These are phyloP conservation scores for Lentinula novae-zelandiae DNA, from an alignment of 1,284 basidiomycete genomes.

Conservation along the genomic window DNA sequence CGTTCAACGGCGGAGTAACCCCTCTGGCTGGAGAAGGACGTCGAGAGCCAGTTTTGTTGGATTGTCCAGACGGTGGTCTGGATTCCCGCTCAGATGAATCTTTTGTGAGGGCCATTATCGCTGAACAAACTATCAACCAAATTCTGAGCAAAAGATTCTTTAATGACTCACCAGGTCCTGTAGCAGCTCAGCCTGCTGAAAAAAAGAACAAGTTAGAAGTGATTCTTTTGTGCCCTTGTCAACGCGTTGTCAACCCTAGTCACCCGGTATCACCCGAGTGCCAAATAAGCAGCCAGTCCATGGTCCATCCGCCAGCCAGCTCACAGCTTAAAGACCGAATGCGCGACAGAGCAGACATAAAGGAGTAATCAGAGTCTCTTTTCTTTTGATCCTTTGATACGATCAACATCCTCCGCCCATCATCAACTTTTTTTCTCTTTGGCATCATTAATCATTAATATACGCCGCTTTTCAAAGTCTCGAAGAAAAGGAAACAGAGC, in stretches of 20 bases:
- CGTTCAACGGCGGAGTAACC: neutral
- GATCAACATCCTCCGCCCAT: constrained; percentile 2
- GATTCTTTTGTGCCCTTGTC: neutral
- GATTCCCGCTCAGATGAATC: neutral
- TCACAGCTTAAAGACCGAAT: neutral
- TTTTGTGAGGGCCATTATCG: neutral
- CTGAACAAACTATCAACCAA: neutral
- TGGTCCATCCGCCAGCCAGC: neutral
- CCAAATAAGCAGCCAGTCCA: neutral
- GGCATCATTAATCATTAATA: neutral
- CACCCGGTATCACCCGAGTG: neutral
- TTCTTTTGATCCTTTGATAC: constrained; percentile 8
- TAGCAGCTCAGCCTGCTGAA: neutral
- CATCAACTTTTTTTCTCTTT: neutral
- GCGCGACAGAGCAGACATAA: neutral
- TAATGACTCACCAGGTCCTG: neutral
- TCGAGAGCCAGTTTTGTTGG: neutral
- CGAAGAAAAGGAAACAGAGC: neutral
- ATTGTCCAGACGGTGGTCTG: neutral
- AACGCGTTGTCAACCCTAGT: neutral
- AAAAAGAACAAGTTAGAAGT: neutral
- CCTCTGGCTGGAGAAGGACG: neutral
- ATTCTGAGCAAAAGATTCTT: neutral
- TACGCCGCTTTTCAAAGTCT: neutral
- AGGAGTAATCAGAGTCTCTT: neutral